Percentiles rank a stretch among this genome's conserved stretches.
phyloP scores from a whole-genome alignment of 306 rosid genomes.

The Parietaria judaica region DNA sequence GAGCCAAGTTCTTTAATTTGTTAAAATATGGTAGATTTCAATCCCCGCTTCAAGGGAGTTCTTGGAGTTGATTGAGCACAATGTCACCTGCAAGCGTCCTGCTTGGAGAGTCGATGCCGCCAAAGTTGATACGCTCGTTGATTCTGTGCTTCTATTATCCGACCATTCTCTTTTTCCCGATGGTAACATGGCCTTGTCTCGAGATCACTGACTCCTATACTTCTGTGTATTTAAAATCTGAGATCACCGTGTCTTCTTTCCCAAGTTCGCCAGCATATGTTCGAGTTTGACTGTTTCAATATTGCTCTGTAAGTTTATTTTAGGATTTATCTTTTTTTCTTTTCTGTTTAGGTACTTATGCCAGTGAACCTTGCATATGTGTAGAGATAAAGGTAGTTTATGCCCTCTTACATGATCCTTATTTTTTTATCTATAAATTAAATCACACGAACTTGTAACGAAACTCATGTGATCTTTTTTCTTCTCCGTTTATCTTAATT shows the following conservation, averaged over 20 bases:
- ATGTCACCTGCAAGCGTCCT: slow-evolving; percentile 58
- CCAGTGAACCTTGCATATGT: slow-evolving; percentile 54
- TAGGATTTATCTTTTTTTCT: slow-evolving; percentile 1
- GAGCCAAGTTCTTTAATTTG: not conserved
- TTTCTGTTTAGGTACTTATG: slow-evolving; percentile 43
- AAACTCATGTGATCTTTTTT: slow-evolving; percentile 6
- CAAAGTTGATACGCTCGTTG: slow-evolving; percentile 43
- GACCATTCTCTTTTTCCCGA: slow-evolving; percentile 70
- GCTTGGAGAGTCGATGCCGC: slow-evolving; percentile 70
- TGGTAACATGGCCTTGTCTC: slow-evolving; percentile 29
- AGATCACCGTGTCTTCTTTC: slow-evolving; percentile 9
- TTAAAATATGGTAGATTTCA: slow-evolving; percentile 35
- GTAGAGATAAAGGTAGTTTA: slow-evolving; percentile 79
- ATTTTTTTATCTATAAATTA: slow-evolving; percentile 9
- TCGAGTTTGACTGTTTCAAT: not conserved
- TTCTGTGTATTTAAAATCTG: not conserved
- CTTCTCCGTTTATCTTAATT: slow-evolving; percentile 9
- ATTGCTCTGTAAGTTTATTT: not conserved
- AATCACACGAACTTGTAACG: not conserved
- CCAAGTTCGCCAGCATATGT: slow-evolving; percentile 6
- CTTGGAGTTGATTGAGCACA: slow-evolving; percentile 50
- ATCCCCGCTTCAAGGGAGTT: slow-evolving; percentile 50
- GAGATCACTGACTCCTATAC: not conserved
- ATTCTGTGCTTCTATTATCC: slow-evolving; percentile 62
- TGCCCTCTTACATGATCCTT: slow-evolving; percentile 1